Evolutionary conservation across 768 basidiomycete genomes (phyloP).

Genomic region (Russula vinacea): DNA sequence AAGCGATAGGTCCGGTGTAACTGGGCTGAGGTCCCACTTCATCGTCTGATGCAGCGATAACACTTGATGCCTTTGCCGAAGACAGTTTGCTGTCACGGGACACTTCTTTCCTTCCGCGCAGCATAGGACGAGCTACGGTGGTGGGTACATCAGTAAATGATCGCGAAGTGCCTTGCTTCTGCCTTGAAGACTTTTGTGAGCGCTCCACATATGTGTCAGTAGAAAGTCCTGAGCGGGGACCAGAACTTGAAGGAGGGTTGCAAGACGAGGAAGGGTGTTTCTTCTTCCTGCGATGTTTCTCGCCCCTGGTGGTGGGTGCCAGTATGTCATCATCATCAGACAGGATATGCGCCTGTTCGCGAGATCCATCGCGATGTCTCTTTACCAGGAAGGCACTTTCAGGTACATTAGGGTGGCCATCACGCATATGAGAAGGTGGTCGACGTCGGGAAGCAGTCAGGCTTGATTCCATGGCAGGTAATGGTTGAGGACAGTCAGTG

Average conservation of each 20-base stretch:
- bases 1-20: conserved; percentile 40
- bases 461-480: conserved; percentile 18
- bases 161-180: conserved; percentile 24
- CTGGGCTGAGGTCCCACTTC: conserved; percentile 26
- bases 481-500: not conserved
- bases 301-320: conserved; percentile 10
- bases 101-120: conserved; percentile 8
- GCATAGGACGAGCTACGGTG: conserved; percentile 1
- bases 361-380: conserved; percentile 21
- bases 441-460: conserved; percentile 4
- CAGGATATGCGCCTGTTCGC: conserved; percentile 7
- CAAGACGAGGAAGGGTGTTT: not conserved
- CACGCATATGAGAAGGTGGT: conserved; percentile 17
- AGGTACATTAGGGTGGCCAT: conserved; percentile 5
- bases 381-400: conserved; percentile 21
- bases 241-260: conserved; percentile 9
- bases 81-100: conserved; percentile 17
- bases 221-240: conserved; percentile 11
- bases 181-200: conserved; percentile 10
- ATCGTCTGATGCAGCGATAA: conserved; percentile 15
- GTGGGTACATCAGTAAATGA: conserved; percentile 15
- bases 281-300: conserved; percentile 28
- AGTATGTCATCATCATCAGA: conserved; percentile 27
- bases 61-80: conserved; percentile 1
- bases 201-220: conserved; percentile 19